Conservation (phyloP, 371 early-diverging fungal genomes). For the Coemansia linderi region DNA sequence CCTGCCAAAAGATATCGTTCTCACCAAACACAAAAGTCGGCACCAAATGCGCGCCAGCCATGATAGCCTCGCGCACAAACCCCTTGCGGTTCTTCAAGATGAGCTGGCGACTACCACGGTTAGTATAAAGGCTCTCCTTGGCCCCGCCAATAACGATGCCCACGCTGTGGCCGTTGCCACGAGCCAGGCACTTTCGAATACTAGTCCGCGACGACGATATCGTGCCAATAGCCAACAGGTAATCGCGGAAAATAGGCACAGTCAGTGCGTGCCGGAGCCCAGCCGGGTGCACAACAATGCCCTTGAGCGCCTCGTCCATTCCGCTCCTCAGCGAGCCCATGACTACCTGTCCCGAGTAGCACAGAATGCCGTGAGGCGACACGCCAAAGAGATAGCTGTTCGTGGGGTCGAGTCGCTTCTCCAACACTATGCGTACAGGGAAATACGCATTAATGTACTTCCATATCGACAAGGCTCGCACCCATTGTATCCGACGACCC, state of each 20-base stretch:
- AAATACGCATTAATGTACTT: conserved; percentile 77
- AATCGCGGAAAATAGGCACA: conserved; percentile 77
- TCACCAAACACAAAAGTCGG: conserved; percentile 84
- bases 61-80: conserved; percentile 80
- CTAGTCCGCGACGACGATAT: conserved; percentile 76
- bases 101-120: conserved; percentile 67
- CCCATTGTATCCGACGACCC: conserved; percentile 67
- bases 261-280: conserved; percentile 57
- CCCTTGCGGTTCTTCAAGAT: conserved; percentile 73
- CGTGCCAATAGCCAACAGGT: conserved; percentile 69
- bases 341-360: conserved; percentile 77
- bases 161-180: conserved; percentile 78
- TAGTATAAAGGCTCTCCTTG: conserved; percentile 69
- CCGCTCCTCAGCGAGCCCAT: conserved; percentile 77
- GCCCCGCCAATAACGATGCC: conserved; percentile 82
- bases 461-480: conserved; percentile 67
- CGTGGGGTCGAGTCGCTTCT: conserved; percentile 53
- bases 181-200: conserved; percentile 71
- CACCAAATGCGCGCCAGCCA: conserved; percentile 69
- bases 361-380: conserved; percentile 85
- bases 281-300: conserved; percentile 62
- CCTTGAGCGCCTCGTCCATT: conserved; percentile 68
- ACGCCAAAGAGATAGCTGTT: conserved; percentile 73
- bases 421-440: conserved; percentile 73
- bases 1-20: conserved; percentile 75